Evolutionary conservation across 805 yeast genomes (phyloP), one percentile per base, ranked within the genome.

Genomic region (Blastobotrys attinorum): DNA sequence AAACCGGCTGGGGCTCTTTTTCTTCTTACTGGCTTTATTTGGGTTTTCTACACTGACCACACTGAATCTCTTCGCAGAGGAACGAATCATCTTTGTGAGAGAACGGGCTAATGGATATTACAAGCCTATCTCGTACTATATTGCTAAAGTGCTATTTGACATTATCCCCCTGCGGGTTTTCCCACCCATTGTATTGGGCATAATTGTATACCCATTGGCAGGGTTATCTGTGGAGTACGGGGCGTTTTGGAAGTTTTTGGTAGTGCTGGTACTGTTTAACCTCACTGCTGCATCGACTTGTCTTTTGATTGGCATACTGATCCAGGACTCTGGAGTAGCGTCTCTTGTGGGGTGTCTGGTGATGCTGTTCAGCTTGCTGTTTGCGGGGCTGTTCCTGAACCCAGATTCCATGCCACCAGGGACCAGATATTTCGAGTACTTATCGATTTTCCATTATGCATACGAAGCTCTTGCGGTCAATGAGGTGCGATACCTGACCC

Each of bases 101-200:
- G 98, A 92, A 63, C 74, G 98, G 44, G 88, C 97, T 4, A 92
- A 92, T 60, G 90, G 90, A 53, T 92, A 92, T 61, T 92, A 92
- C 63, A 79, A 79, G 47, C 95, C 98, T 13, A 60, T 81, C 43
- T 81, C 95, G 47, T 92, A 89, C 62, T 92, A 85, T 58, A 54
- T 78, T 37, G 82, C 95, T 53, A 92, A 92, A 59, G 81, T 92
- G 31, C 47, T 88, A 2, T 85, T 96, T 67, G 98, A 92, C 60
- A 81, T 92, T 31, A 62, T 92, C n/a, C 97, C 98, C 2, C 70
- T 92, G 51, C 70, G 98, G 52, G 77, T 92, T 1, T 71, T 92
- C n/a, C 98, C 98, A 6, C 98, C 98, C 2, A 65, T 89, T 3
- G 67, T 92, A 23, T 68, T 92, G 47, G 71, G 85, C 13, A 71